Conservation (phyloP, 2,329 filamentous ascomycete species). For the Colletotrichum sp. region DNA sequence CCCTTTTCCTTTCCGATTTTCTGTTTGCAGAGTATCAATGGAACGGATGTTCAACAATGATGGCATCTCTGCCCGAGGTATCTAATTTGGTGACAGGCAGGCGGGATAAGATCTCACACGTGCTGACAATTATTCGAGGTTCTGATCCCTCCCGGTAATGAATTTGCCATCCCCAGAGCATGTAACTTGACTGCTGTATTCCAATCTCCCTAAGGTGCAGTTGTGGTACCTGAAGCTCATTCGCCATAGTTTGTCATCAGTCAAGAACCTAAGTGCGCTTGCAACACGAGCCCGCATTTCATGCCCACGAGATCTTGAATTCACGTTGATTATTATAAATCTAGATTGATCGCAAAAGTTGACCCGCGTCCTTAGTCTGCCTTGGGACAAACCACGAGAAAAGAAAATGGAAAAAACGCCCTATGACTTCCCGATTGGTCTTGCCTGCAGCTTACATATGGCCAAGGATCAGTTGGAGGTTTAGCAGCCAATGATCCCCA, state of each 20-base stretch:
- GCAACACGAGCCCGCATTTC: no score
- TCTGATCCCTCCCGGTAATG: accelerated
- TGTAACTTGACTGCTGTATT: accelerated
- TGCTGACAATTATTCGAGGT: not conserved
- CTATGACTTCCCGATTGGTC: not conserved
- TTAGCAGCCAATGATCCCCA: not conserved
- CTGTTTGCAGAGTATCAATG: accelerated
- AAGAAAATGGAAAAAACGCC: not conserved
- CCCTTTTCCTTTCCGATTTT: not conserved
- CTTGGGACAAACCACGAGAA: not conserved
- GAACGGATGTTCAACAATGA: accelerated
- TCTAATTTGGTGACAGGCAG: not conserved
- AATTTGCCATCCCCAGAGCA: accelerated
- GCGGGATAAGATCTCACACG: accelerated
- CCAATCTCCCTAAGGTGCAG: accelerated
- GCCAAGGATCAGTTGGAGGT: not conserved
- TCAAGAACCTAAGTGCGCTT: no score
- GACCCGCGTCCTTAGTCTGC: not conserved
- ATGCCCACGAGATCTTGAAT: no score
- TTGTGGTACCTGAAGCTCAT: not conserved
- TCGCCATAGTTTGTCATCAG: not conserved
- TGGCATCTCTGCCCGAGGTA: not conserved
- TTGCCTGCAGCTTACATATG: not conserved
- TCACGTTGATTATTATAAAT: not conserved
- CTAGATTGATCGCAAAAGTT: not conserved